A percentile compares a stretch with the other conserved stretches of the same genome.
phyloP scores from a whole-genome alignment of 805 yeast species.

The Starmerella powellii region DNA sequence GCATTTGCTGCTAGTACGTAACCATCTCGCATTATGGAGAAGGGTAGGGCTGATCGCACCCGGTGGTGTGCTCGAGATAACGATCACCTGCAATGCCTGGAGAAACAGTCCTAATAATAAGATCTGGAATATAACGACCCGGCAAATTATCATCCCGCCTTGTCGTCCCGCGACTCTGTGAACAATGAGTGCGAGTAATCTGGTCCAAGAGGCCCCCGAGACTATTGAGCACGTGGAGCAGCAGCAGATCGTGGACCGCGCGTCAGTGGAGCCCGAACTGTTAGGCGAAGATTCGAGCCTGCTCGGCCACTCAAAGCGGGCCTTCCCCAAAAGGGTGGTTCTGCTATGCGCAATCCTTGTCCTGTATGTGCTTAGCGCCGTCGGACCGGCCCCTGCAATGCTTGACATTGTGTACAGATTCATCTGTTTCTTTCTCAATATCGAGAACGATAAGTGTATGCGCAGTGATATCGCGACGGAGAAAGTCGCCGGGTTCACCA shows the following conservation, averaged over 20 bases:
- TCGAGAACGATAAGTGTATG: conserved; percentile 17
- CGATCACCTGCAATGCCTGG: too few relatives aligned
- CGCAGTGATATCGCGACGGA: conserved; percentile 15
- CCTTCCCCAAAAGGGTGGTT: conserved; percentile 17
- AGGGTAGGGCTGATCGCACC: too few relatives aligned
- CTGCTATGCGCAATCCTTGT: conserved; percentile 10
- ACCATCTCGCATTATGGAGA: too few relatives aligned
- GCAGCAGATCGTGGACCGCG: conserved; percentile 16
- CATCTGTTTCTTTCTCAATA: conserved; percentile 16
- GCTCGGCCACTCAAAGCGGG: conserved; percentile 19
- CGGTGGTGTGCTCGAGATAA: too few relatives aligned
- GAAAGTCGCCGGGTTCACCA: conserved; percentile 18
- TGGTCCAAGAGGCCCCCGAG: conserved; percentile 15
- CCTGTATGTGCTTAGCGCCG: conserved; percentile 8
- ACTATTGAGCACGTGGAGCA: conserved; percentile 11
- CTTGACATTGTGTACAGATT: conserved; percentile 20
- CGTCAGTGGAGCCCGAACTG: conserved; percentile 17
- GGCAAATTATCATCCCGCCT: too few relatives aligned
- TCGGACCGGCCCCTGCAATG: conserved; percentile 19
- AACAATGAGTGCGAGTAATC: too few relatives aligned
- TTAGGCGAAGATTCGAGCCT: conserved; percentile 11
- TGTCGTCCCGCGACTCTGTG: too few relatives aligned
- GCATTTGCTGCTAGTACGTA: too few relatives aligned
- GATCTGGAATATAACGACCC: too few relatives aligned
- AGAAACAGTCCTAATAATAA: too few relatives aligned